phyloP scores from a whole-genome alignment of 495 filamentous ascomycete species.

The Cryomyces minteri region DNA sequence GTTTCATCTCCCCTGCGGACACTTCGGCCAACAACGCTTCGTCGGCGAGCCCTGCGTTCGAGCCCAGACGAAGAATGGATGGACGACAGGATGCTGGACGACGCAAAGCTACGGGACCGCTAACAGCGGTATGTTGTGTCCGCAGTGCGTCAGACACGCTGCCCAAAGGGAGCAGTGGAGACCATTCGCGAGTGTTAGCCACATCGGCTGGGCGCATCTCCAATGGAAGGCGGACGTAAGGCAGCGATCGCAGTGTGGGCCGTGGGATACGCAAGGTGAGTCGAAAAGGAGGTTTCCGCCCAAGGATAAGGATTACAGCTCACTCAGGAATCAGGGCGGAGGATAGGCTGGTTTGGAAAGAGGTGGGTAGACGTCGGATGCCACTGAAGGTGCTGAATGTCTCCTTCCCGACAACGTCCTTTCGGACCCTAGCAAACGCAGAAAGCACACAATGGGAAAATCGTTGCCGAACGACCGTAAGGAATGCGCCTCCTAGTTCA shows the following conservation, averaged over 20 bases:
- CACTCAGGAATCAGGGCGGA: too few species aligned
- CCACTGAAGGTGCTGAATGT: too few species aligned
- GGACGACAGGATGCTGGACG: neutral
- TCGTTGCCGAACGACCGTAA: too few species aligned
- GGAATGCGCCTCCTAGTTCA: too few species aligned
- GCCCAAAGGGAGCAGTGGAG: neutral
- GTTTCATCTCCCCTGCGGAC: slow-evolving; percentile 8
- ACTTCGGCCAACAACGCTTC: slow-evolving; percentile 9
- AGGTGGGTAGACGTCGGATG: too few species aligned
- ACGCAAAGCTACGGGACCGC: neutral
- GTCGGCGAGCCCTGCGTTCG: slow-evolving; percentile 10
- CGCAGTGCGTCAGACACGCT: neutral
- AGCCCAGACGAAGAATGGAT: neutral
- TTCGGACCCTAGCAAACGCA: too few species aligned
- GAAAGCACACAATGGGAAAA: too few species aligned
- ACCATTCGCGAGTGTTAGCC: neutral
- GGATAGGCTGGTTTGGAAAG: too few species aligned
- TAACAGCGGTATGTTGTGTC: neutral
- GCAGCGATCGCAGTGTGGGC: neutral
- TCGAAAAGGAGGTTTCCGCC: too few species aligned
- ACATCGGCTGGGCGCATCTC: neutral
- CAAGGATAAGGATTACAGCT: too few species aligned
- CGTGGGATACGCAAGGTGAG: too few species aligned
- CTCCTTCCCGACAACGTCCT: too few species aligned
- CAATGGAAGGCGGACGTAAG: neutral